Conservation (phyloP, 2,329 filamentous ascomycete species). For the Apiospora malaysiana region DNA sequence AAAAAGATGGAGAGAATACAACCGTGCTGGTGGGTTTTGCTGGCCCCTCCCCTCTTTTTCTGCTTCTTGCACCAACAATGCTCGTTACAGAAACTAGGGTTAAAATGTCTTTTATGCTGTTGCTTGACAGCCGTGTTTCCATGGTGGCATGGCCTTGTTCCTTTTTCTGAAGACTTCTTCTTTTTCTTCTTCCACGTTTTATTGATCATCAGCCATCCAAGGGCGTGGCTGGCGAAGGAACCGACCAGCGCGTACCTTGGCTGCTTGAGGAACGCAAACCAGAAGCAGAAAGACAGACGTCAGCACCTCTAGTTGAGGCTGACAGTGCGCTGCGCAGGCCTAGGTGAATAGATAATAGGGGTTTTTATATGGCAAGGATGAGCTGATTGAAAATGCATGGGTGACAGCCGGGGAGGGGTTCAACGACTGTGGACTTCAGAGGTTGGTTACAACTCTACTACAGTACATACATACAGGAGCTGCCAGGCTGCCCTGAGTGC, state of each 20-base stretch:
- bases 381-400: not conserved
- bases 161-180: not conserved
- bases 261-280: too few species aligned
- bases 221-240: not conserved
- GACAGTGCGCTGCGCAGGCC: not conserved
- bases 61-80: not conserved
- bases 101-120: too few species aligned
- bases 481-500: too few species aligned
- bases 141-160: not conserved
- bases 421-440: not conserved
- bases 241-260: not conserved
- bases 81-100: too few species aligned
- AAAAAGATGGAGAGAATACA: constrained; percentile 17
- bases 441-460: not conserved
- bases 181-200: not conserved
- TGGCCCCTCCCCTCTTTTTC: not conserved
- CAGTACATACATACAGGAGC: not conserved
- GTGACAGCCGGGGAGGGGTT: constrained; percentile 19
- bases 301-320: not conserved
- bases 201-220: not conserved
- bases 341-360: constrained; percentile 11
- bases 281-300: not conserved
- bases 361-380: constrained; percentile 6
- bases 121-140: too few species aligned
- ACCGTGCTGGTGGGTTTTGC: not conserved